Percentiles rank a stretch among this genome's conserved stretches.
phyloP scores from a whole-genome alignment of 2,329 filamentous ascomycete genomes.

The Juglanconis sp. region DNA sequence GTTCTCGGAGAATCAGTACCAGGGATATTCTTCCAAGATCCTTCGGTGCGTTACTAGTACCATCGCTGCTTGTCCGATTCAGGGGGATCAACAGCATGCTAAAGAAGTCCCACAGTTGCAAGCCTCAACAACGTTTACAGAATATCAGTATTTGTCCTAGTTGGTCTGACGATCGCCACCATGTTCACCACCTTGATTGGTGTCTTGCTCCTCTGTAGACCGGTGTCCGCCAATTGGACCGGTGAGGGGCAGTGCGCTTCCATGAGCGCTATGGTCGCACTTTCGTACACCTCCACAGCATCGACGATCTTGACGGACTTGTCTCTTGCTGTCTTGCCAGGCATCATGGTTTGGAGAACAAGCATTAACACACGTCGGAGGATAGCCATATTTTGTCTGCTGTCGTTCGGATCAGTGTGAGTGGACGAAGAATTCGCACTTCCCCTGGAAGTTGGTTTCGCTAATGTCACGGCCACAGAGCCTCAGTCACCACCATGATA shows the following conservation, averaged over 20 bases:
- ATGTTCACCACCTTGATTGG: slow-evolving; percentile 21
- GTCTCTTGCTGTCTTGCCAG: slow-evolving; percentile 29
- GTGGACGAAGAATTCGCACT: too few species aligned
- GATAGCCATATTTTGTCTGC: slow-evolving; percentile 22
- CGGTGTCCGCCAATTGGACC: slow-evolving; percentile 21
- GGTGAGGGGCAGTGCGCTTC: slow-evolving; percentile 18
- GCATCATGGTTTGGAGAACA: slow-evolving; percentile 29
- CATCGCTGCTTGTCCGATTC: too few species aligned
- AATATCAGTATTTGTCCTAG: slow-evolving; percentile 11
- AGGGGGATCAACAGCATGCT: too few species aligned
- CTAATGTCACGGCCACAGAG: slow-evolving; percentile 12
- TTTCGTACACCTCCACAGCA: slow-evolving; percentile 28
- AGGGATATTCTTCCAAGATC: too few species aligned
- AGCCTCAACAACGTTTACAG: neutral
- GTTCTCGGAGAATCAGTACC: too few species aligned
- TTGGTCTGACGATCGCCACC: slow-evolving; percentile 9
- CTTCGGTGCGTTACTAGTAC: too few species aligned
- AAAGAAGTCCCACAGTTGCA: neutral
- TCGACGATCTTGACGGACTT: slow-evolving; percentile 32
- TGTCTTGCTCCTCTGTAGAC: slow-evolving; percentile 19
- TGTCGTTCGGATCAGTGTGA: slow-evolving; percentile 26
- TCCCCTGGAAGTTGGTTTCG: neutral
- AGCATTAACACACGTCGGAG: slow-evolving; percentile 27
- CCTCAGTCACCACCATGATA: slow-evolving; percentile 23
- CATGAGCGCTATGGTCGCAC: slow-evolving; percentile 21